A percentile compares a stretch with the other conserved stretches of the same genome.
phyloP scores from a whole-genome alignment of 2,329 filamentous ascomycete species.

The Colletotrichum higginsianum region DNA sequence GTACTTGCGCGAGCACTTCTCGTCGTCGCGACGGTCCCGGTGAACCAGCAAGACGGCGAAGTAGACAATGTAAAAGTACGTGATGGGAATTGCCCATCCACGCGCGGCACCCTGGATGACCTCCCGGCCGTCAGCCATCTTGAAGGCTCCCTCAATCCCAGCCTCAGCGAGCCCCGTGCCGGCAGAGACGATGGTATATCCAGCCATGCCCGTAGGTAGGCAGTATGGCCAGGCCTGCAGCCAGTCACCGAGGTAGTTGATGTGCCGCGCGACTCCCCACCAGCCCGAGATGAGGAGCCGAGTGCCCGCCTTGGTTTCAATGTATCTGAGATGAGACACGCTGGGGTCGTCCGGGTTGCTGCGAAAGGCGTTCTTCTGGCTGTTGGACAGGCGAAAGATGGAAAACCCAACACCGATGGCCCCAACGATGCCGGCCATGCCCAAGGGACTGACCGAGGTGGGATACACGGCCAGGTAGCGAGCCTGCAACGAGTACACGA shows the following conservation, averaged over 20 bases:
- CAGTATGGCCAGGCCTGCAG: conserved; percentile 93
- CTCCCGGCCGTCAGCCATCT: conserved; percentile 72
- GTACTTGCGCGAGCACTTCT: conserved; percentile 93
- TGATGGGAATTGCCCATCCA: conserved; percentile 89
- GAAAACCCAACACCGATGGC: conserved; percentile 83
- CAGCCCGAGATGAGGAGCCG: conserved; percentile 88
- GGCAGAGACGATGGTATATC: conserved; percentile 79
- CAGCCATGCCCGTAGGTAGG: conserved; percentile 87
- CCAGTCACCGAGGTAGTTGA: conserved; percentile 98
- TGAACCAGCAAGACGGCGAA: conserved; percentile 90
- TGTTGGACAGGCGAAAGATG: conserved; percentile 95
- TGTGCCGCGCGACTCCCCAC: conserved; percentile 94
- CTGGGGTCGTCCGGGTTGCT: conserved; percentile 86
- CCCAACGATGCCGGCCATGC: conserved; percentile 74
- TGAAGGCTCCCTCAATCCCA: conserved; percentile 65
- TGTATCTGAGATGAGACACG: conserved; percentile 85
- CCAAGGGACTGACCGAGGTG: conserved; percentile 79
- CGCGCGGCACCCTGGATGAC: conserved; percentile 80
- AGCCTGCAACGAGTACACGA: conserved; percentile 87
- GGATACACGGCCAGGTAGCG: conserved; percentile 90
- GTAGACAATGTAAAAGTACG: conserved; percentile 95
- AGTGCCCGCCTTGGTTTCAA: conserved; percentile 86
- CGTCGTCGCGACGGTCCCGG: conserved; percentile 88
- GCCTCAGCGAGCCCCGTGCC: conserved; percentile 64
- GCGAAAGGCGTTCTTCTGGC: conserved; percentile 94